Base-by-base conservation (phyloP, 83 land plant species). In the Thuja plicata region DNA sequence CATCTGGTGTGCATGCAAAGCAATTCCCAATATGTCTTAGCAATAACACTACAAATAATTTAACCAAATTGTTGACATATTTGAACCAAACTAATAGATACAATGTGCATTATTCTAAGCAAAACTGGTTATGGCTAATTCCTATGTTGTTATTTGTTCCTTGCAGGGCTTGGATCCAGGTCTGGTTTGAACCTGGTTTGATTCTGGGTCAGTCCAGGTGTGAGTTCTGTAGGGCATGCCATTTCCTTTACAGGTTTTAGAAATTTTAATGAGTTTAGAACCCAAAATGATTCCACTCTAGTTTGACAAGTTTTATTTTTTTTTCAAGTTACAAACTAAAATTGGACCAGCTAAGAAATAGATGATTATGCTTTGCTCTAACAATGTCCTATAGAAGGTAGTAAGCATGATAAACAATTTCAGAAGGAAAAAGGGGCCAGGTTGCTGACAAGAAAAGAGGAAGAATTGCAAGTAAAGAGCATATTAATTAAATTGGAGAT, bases 391-490 rank as follows among this genome's bases (percentile, higher is more conserved):
- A 45, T 11, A 8, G 85, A 46, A 82, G 30, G 24, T 43, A 82
- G 45, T 12, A 82, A 82, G 15, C 48, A 34, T 19, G 70, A 57
- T 34, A 85, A 85, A 57, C 87, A 13, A n/a, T 55, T 34, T 34
- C 87, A 85, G 70, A 85, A 30, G 87, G 40, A 54, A 35, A 85
- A 85, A 17, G 70, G 70, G 43, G 2, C 48, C 48, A 55, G 40
- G 41, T 54, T 1, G 35, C 35, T 55, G n/a, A 55, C 62, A 38
- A 71, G 62, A 35, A 32, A 45, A 32, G 71, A 54, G 16, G 24
- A 45, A 41, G 85, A 82, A 45, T 82, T 50, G 85, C 48, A 32
- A 82, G 85, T 82, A n/a, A 82, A 11, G n/a, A n/a, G 85, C 35
- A 24, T 54, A 77, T 45, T 55, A 8, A n/a, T n/a, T n/a, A n/a